phyloP scores from a whole-genome alignment of 495 filamentous ascomycete genomes.

The Trichoderma orchidacearum region DNA sequence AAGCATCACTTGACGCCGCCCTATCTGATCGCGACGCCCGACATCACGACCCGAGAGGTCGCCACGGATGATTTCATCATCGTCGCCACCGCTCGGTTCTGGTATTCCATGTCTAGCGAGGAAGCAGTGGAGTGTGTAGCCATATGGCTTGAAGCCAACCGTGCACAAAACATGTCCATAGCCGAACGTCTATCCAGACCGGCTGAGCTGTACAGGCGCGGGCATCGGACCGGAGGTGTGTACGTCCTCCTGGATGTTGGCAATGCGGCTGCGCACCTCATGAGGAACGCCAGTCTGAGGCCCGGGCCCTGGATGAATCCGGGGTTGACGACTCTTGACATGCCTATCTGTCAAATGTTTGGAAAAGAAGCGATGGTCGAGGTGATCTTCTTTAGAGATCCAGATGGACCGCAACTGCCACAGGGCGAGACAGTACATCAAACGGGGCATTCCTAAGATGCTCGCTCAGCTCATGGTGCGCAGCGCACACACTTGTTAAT shows the following conservation, averaged over 20 bases:
- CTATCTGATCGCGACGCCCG: conserved; percentile 53
- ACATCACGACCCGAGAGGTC: conserved; percentile 41
- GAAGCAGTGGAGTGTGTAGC: conserved; percentile 46
- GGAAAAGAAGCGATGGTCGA: conserved; percentile 51
- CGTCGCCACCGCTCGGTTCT: conserved; percentile 51
- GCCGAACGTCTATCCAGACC: no score
- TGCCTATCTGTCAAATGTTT: conserved; percentile 33
- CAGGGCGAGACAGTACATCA: no score
- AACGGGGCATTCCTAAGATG: no score
- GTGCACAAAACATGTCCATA: conserved; percentile 6
- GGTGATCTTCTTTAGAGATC: conserved; percentile 43
- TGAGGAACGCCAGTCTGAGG: conserved; percentile 46
- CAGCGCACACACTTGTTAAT: no score
- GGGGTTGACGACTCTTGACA: conserved; percentile 30
- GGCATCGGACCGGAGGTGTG: no score
- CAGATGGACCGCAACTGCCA: no score
- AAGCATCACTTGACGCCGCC: conserved; percentile 37
- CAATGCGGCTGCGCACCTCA: conserved; percentile 49
- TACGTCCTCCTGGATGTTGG: conserved; percentile 23
- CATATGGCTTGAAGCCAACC: conserved; percentile 34
- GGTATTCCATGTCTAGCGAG: conserved; percentile 44
- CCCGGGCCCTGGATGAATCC: no score
- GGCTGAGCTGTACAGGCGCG: no score
- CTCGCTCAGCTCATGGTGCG: no score
- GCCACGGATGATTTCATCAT: conserved; percentile 40